Percentiles rank a stretch among this genome's conserved stretches.
Evolutionary conservation across 2,329 filamentous ascomycete species (phyloP).

Genomic region (Hymenoscyphus albidus): DNA sequence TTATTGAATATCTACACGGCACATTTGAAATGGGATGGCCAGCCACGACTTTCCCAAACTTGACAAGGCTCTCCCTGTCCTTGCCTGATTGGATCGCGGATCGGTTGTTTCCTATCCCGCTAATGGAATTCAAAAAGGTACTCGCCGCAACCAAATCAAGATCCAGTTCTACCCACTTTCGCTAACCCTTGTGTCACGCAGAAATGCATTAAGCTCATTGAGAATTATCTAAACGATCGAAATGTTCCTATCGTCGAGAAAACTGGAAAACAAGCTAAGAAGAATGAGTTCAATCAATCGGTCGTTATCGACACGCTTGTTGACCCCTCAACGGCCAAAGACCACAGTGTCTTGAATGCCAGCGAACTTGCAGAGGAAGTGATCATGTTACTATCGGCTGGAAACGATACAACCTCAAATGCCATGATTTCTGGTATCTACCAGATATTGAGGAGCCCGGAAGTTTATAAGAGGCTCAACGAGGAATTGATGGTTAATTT

Average conservation of each 20-base stretch:
- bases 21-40: background rate
- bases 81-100: background rate
- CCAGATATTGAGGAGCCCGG: background rate
- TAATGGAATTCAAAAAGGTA: slow-evolving; percentile 4
- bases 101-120: background rate
- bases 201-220: background rate
- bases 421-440: slow-evolving; percentile 4
- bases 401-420: slow-evolving; percentile 4
- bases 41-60: background rate
- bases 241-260: background rate
- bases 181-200: background rate
- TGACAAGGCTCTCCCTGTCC: background rate
- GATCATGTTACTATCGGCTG: slow-evolving; percentile 2
- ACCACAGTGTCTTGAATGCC: slow-evolving; percentile 1
- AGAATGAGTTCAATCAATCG: background rate
- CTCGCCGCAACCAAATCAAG: no score
- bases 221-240: background rate
- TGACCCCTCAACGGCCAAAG: background rate
- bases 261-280: background rate
- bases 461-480: background rate
- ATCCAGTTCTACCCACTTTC: no score
- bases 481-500: background rate
- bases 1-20: slow-evolving; percentile 1
- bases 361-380: slow-evolving; percentile 5
- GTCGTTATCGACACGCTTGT: slow-evolving; percentile 5